Evolutionary conservation across 305 asterid species (phyloP).

Genomic region (Fraxinus latifolia): DNA sequence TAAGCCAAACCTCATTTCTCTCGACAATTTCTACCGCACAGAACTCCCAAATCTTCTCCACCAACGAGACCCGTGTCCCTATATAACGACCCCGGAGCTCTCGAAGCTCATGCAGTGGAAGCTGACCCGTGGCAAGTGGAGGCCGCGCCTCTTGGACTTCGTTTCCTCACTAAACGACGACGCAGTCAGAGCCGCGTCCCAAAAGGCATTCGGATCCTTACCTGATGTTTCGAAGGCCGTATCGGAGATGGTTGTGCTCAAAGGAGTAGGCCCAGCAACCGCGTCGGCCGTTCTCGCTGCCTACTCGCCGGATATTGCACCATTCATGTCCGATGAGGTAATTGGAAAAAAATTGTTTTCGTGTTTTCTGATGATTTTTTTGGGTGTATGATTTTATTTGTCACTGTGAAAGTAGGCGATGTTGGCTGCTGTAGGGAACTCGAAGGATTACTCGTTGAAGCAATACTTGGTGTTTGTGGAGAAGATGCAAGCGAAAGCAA

Average conservation of each 20-base stretch:
- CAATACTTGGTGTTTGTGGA: conserved; percentile 54
- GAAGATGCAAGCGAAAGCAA: conserved; percentile 60
- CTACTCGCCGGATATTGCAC: conserved; percentile 64
- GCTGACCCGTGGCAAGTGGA: conserved; percentile 79
- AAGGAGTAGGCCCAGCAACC: conserved; percentile 91
- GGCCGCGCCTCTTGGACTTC: conserved; percentile 71
- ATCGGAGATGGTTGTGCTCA: conserved; percentile 55
- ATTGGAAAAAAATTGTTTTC: neutral
- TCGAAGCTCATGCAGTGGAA: conserved; percentile 80
- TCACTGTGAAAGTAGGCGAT: conserved; percentile 46
- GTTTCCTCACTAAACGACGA: conserved; percentile 55
- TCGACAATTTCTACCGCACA: conserved; percentile 68
- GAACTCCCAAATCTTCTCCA: conserved; percentile 63
- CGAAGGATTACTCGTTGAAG: conserved; percentile 74
- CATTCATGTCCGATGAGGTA: conserved; percentile 92
- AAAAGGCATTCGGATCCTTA: conserved; percentile 55
- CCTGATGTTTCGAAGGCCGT: conserved; percentile 66
- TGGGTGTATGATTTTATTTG: neutral
- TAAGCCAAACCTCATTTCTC: conserved; percentile 56
- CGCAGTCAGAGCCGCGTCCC: conserved; percentile 56
- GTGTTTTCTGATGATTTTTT: neutral
- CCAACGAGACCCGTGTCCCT: conserved; percentile 59
- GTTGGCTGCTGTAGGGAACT: conserved; percentile 58
- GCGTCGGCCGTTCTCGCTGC: conserved; percentile 90
- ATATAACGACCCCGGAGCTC: conserved; percentile 61